phyloP scores from a whole-genome alignment of 495 filamentous ascomycete species.

The Clavariopsis aquatica region DNA sequence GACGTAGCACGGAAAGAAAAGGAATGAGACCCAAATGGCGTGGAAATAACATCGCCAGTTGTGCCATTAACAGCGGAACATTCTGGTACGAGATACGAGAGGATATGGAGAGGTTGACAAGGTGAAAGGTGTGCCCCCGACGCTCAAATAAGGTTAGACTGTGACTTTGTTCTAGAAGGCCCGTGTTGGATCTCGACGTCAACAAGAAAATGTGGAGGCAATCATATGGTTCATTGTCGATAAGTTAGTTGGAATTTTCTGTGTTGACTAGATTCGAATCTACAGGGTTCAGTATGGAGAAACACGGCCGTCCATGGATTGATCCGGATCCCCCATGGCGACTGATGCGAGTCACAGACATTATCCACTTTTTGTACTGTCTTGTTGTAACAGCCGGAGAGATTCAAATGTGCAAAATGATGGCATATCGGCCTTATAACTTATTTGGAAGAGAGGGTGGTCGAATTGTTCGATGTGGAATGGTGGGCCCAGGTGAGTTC shows the following conservation, averaged over 20 bases:
- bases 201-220: background rate
- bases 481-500: slow-evolving; percentile 11
- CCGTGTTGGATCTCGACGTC: background rate
- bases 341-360: too few relatives aligned
- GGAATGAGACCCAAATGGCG: slow-evolving; percentile 3
- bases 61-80: slow-evolving; percentile 4
- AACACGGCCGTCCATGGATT: background rate
- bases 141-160: slow-evolving; percentile 11
- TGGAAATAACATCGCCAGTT: slow-evolving; percentile 8
- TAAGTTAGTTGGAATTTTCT: background rate
- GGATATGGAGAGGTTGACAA: slow-evolving; percentile 4
- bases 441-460: background rate
- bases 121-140: slow-evolving; percentile 17
- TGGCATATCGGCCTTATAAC: background rate
- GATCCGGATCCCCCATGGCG: background rate
- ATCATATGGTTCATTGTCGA: slow-evolving; percentile 2
- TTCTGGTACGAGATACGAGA: slow-evolving; percentile 1
- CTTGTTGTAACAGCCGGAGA: too few relatives aligned
- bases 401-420: too few relatives aligned
- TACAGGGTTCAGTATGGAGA: background rate
- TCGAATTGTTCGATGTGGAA: background rate
- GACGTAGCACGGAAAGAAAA: background rate
- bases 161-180: background rate
- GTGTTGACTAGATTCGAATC: background rate
- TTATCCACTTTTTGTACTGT: too few relatives aligned